Conservation (phyloP, 306 rosid genomes). For the Carpinus fangiana region DNA sequence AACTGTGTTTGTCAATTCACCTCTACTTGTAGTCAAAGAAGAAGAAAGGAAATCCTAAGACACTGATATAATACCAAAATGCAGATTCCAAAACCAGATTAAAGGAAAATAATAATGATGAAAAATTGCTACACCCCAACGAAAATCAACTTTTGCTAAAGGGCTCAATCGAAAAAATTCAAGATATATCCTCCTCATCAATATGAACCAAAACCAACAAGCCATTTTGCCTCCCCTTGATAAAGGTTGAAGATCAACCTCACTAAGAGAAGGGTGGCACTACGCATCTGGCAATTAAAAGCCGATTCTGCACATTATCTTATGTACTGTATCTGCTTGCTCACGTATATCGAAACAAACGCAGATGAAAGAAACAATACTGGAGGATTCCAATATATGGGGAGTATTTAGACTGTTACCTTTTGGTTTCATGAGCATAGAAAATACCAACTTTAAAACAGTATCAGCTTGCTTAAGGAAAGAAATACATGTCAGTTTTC, state of each 20-base stretch:
- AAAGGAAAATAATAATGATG: neutral
- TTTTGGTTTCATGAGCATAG: slow-evolving; percentile 8
- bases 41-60: neutral
- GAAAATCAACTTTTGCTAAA: neutral
- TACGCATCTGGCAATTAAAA: neutral
- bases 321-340: neutral
- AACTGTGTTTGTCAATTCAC: neutral
- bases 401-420: neutral
- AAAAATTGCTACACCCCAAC: neutral
- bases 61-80: neutral
- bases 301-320: neutral
- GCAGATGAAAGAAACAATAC: neutral
- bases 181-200: neutral
- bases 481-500: slow-evolving; percentile 7
- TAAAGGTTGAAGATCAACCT: neutral
- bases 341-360: neutral
- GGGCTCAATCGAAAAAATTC: neutral
- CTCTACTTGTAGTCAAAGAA: neutral
- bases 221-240: neutral
- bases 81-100: neutral
- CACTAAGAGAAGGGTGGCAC: neutral
- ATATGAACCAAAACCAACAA: neutral
- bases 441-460: neutral
- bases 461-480: neutral
- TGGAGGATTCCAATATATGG: neutral